These are phyloP conservation scores for Picochlorum sp. DNA, from an alignment of 139 green algal species.

Conservation along the genomic window DNA sequence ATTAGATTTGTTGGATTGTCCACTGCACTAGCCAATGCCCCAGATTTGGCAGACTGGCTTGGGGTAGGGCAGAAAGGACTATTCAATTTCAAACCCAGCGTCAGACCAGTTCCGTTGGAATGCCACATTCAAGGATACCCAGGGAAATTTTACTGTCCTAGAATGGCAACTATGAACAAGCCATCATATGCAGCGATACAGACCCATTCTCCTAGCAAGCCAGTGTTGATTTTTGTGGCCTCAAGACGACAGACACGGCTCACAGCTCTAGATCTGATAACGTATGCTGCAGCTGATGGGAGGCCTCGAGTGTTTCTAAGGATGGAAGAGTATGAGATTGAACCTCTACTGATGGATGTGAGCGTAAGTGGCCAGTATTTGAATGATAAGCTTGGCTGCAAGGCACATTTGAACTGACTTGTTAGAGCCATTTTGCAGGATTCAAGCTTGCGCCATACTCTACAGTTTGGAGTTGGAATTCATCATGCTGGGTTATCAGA, in stretches of 20 bases:
- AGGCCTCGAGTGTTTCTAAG: constrained; percentile 65
- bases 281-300: constrained; percentile 82
- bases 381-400: constrained; percentile 11
- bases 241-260: constrained; percentile 85
- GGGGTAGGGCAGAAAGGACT: constrained; percentile 67
- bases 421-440: constrained; percentile 17
- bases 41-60: constrained; percentile 91
- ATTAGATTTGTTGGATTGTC: constrained; percentile 91
- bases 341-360: constrained; percentile 28
- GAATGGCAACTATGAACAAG: constrained; percentile 99
- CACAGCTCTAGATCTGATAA: constrained; percentile 92
- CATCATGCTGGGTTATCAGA: constrained; percentile 89
- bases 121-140: constrained; percentile 89
- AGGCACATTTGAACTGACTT: constrained; percentile 19
- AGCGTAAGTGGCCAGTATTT: neutral
- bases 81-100: constrained; percentile 96
- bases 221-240: constrained; percentile 57
- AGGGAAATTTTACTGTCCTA: constrained; percentile 92
- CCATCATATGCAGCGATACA: constrained; percentile 90
- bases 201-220: constrained; percentile 83
- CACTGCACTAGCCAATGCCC: constrained; percentile 89
- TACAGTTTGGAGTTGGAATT: constrained; percentile 94
- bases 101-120: constrained; percentile 90
- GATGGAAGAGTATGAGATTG: constrained; percentile 45
- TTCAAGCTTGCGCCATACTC: constrained; percentile 51